These are phyloP conservation scores for Conringia planisiliqua DNA, from an alignment of 345 rosid genomes.

Conservation along the genomic window DNA sequence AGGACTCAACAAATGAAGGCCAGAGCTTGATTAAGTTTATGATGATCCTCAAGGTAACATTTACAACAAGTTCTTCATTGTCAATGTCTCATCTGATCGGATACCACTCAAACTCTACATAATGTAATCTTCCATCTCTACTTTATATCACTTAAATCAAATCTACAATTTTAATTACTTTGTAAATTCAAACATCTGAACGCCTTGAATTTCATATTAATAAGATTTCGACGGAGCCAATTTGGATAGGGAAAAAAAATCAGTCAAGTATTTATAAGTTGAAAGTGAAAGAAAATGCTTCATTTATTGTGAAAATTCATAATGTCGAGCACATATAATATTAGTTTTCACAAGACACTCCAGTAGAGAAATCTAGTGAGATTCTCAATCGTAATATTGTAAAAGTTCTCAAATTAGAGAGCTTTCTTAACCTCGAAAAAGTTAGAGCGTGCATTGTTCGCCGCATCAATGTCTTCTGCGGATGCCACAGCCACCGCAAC, in stretches of 20 bases:
- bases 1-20: no score
- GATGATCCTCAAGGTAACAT: no score
- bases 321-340: background rate
- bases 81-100: no score
- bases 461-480: constrained; percentile 64
- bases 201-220: background rate
- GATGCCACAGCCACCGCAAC: constrained; percentile 82
- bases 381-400: background rate
- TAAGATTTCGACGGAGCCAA: background rate
- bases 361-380: background rate
- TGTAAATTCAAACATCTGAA: background rate
- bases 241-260: background rate
- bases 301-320: background rate
- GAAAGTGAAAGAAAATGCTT: background rate
- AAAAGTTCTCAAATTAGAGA: constrained; percentile 34
- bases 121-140: background rate
- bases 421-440: constrained; percentile 70
- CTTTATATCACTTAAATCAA: background rate
- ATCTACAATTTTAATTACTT: background rate
- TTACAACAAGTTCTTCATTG: no score
- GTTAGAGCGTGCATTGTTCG: constrained; percentile 54
- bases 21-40: no score
- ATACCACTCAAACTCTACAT: background rate
- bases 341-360: background rate
- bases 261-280: background rate